Conservation (phyloP, 1,284 basidiomycete species). For the Amylostereum areolatum region DNA sequence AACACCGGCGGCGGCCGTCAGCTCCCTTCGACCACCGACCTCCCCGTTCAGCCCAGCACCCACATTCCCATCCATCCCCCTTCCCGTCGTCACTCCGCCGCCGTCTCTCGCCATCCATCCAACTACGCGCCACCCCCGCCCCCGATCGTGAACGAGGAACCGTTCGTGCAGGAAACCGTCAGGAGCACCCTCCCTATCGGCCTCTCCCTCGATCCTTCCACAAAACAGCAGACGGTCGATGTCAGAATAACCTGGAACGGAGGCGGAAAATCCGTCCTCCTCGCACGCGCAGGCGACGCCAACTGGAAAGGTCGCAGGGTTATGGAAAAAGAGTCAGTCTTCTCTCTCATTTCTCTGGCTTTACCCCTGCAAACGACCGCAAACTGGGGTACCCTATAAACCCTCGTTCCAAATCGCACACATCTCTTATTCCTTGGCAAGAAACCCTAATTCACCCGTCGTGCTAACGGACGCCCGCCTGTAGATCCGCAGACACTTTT, state of each 20-base stretch:
- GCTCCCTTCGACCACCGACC: constrained; percentile 27
- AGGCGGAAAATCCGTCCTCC: constrained; percentile 51
- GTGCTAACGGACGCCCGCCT: constrained; percentile 4
- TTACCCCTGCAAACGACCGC: no score
- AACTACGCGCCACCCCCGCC: constrained; percentile 32
- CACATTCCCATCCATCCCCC: constrained; percentile 35
- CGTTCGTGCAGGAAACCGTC: constrained; percentile 51
- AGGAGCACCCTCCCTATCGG: constrained; percentile 58
- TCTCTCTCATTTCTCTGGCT: constrained; percentile 1
- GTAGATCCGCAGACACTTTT: constrained; percentile 33
- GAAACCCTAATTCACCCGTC: not conserved
- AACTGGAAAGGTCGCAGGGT: constrained; percentile 62
- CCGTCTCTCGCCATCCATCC: constrained; percentile 16
- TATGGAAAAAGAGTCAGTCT: constrained; percentile 58
- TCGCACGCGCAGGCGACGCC: constrained; percentile 65
- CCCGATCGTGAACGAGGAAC: constrained; percentile 23
- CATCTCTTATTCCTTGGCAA: no score
- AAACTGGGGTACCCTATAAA: no score
- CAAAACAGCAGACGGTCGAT: constrained; percentile 28
- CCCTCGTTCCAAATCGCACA: no score
- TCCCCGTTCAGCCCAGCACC: constrained; percentile 34
- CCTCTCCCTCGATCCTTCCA: constrained; percentile 24
- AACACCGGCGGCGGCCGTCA: constrained; percentile 36
- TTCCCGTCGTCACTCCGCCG: constrained; percentile 23
- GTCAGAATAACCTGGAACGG: constrained; percentile 61